Evolutionary conservation across 2,329 filamentous ascomycete species (phyloP).

Genomic region (Cryphonectria naterciae): DNA sequence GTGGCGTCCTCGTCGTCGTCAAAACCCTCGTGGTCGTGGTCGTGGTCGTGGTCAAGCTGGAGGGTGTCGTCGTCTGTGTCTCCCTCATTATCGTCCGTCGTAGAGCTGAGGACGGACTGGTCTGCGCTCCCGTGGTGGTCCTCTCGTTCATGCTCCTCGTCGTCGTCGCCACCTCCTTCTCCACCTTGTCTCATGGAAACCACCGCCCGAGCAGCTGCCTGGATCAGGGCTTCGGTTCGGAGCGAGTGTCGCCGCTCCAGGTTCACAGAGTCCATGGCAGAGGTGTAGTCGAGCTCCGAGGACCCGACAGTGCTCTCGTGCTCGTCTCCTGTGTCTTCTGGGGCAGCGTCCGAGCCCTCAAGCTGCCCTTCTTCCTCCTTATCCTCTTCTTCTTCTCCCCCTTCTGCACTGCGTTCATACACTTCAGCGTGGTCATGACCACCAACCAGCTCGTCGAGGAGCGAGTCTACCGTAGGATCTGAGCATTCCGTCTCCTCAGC

Average conservation of each 20-base stretch:
- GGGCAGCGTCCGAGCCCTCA: background rate
- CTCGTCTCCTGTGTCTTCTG: slow-evolving; percentile 9
- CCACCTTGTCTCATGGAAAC: slow-evolving; percentile 43
- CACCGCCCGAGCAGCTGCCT: slow-evolving; percentile 56
- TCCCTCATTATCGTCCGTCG: slow-evolving; percentile 23
- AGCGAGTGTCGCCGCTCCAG: slow-evolving; percentile 45
- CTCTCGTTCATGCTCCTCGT: slow-evolving; percentile 26
- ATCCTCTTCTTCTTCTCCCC: background rate
- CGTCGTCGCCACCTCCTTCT: slow-evolving; percentile 24
- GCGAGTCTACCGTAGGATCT: background rate
- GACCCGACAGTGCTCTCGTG: slow-evolving; percentile 6
- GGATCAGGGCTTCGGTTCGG: slow-evolving; percentile 57
- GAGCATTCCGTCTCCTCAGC: background rate
- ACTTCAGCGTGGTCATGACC: background rate
- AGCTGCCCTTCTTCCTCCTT: background rate
- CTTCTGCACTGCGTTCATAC: background rate
- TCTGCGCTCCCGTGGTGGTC: slow-evolving; percentile 24
- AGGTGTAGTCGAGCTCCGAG: slow-evolving; percentile 28
- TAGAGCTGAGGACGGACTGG: slow-evolving; percentile 31
- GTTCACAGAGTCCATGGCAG: slow-evolving; percentile 30
- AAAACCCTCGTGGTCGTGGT: no score
- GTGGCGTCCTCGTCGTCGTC: slow-evolving; percentile 28
- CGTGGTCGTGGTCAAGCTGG: slow-evolving; percentile 19
- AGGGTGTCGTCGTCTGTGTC: slow-evolving; percentile 24
- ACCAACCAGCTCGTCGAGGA: slow-evolving; percentile 4